These are phyloP conservation scores for Apiospora saccharicola DNA, from an alignment of 2,329 filamentous ascomycete species.

Conservation along the genomic window DNA sequence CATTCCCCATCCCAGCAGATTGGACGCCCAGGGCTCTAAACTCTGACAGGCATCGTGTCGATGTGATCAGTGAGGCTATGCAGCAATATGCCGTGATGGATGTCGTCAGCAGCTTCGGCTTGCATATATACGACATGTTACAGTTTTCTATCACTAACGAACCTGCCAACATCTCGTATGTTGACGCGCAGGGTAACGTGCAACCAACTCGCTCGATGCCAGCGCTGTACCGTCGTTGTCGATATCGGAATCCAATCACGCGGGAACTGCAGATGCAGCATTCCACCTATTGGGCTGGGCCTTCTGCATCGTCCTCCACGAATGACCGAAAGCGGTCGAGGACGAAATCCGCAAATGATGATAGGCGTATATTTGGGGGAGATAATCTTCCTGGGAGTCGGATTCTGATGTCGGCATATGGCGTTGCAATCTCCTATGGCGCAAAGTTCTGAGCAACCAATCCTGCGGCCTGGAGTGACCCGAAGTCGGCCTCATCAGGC, in stretches of 20 bases:
- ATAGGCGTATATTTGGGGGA: not conserved
- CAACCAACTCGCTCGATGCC: not conserved
- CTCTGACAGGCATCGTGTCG: conserved; percentile 13
- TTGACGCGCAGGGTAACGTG: conserved; percentile 4
- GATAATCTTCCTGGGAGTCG: not conserved
- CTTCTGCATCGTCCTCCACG: not conserved
- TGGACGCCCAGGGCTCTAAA: conserved; percentile 11
- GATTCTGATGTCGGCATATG: conserved; percentile 12
- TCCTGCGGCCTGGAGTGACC: not conserved
- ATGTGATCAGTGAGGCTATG: conserved; percentile 17
- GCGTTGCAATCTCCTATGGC: conserved; percentile 13
- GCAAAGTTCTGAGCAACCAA: conserved; percentile 10
- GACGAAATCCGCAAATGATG: conserved; percentile 6
- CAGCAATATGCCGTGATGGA: not conserved
- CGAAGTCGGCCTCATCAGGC: conserved; percentile 12
- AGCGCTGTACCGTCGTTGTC: not conserved
- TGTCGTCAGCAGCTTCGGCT: conserved; percentile 18
- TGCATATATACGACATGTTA: conserved; percentile 1
- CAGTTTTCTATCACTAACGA: conserved; percentile 1
- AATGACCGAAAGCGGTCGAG: not conserved
- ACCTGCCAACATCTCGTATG: conserved; percentile 2
- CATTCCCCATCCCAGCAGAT: not conserved
- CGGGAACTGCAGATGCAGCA: not conserved
- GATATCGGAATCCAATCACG: not conserved
- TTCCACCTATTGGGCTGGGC: not conserved